Percentiles rank a stretch among this genome's conserved stretches.
Evolutionary conservation across 2,329 filamentous ascomycete genomes (phyloP).

Genomic region (Ophiocordyceps sinensis): DNA sequence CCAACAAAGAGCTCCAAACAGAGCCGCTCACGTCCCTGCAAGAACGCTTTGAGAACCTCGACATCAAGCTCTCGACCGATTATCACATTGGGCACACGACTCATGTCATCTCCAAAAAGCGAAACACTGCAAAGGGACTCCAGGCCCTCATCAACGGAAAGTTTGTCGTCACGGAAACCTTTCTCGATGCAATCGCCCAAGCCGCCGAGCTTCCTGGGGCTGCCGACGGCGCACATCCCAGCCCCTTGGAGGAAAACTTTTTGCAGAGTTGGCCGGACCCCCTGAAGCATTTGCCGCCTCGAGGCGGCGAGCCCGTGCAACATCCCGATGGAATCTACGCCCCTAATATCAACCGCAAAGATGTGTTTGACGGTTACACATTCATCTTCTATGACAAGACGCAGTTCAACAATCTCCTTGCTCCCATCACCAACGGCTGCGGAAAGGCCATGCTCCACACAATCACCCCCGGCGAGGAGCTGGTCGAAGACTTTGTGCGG

Average conservation of each 20-base stretch:
- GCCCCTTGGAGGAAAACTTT: slow-evolving; percentile 65
- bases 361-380: slow-evolving; percentile 73
- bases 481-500: slow-evolving; percentile 59
- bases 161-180: slow-evolving; percentile 61
- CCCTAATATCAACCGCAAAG: slow-evolving; percentile 49
- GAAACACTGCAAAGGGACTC: slow-evolving; percentile 77
- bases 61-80: slow-evolving; percentile 69
- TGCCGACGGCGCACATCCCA: slow-evolving; percentile 32
- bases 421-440: slow-evolving; percentile 61
- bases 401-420: slow-evolving; percentile 64
- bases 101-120: slow-evolving; percentile 76
- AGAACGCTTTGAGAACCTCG: slow-evolving; percentile 61
- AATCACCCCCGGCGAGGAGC: slow-evolving; percentile 47
- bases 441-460: slow-evolving; percentile 66
- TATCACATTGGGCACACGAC: slow-evolving; percentile 62
- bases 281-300: slow-evolving; percentile 54
- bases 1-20: slow-evolving; percentile 52
- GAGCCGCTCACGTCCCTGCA: slow-evolving; percentile 35
- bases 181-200: slow-evolving; percentile 55
- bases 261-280: slow-evolving; percentile 65
- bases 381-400: slow-evolving; percentile 71
- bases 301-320: slow-evolving; percentile 59
- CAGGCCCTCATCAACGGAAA: slow-evolving; percentile 74
- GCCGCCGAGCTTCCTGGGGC: slow-evolving; percentile 35
- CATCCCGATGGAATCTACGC: slow-evolving; percentile 55